A percentile compares a stretch with the other conserved stretches of the same genome.
These are phyloP conservation scores for Trichoderma aggressivum DNA, from an alignment of 2,329 filamentous ascomycete genomes.

Conservation along the genomic window DNA sequence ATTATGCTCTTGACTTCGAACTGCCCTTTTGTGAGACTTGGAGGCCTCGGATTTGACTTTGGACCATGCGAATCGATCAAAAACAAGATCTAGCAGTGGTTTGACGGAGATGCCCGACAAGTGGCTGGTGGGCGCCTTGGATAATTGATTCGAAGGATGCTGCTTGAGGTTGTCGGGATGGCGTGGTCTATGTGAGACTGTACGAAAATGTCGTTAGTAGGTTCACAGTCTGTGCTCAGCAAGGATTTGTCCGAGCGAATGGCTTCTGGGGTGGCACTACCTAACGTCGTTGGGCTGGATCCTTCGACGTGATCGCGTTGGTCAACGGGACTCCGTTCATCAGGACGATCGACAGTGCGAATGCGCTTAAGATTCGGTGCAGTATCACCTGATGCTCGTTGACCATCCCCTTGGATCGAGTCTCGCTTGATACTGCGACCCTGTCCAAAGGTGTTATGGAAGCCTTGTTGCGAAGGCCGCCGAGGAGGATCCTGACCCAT, in stretches of 20 bases:
- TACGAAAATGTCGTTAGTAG: neutral
- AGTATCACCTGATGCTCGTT: neutral
- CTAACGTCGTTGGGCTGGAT: neutral
- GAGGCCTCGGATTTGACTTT: conserved; percentile 22
- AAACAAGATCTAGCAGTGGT: conserved; percentile 23
- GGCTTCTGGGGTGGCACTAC: neutral
- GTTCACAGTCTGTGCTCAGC: neutral
- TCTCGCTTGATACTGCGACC: neutral
- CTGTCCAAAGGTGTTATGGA: neutral
- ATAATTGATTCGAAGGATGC: neutral
- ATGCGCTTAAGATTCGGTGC: neutral
- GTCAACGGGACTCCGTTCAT: neutral
- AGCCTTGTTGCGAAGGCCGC: neutral
- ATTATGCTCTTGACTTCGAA: conserved; percentile 21
- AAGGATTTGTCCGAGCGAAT: neutral
- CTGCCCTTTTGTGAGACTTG: conserved; percentile 21
- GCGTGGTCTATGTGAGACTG: neutral
- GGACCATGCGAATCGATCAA: conserved; percentile 24
- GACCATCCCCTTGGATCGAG: neutral
- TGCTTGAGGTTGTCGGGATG: neutral
- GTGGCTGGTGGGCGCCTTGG: neutral
- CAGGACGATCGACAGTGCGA: neutral
- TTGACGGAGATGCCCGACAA: conserved; percentile 11
- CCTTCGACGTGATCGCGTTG: neutral
- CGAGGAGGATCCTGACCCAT: neutral